These are phyloP conservation scores for Lepiota subincarnata DNA, from an alignment of 768 basidiomycete species.

Conservation along the genomic window DNA sequence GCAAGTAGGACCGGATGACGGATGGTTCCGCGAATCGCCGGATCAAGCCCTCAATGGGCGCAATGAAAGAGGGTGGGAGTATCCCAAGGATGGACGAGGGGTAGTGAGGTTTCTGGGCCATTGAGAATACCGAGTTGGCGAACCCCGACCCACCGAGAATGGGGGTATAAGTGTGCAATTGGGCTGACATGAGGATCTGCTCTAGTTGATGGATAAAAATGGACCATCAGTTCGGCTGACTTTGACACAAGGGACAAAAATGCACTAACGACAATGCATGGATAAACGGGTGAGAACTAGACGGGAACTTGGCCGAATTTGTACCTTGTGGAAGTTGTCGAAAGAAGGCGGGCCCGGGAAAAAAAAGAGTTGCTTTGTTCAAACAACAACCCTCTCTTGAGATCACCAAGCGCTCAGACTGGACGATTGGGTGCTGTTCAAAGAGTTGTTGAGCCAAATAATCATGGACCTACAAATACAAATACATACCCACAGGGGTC, in stretches of 20 bases:
- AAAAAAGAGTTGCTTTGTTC: not conserved
- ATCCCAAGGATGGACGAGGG: not conserved
- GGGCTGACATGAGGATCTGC: not conserved
- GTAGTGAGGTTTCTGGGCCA: constrained; percentile 5
- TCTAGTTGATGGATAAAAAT: constrained; percentile 4
- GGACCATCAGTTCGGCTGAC: not conserved
- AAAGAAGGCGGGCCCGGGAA: no score
- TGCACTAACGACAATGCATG: constrained; percentile 1
- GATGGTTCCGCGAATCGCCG: constrained; percentile 7
- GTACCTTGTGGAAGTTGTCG: no score
- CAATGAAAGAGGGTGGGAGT: constrained; percentile 4
- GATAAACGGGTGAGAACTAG: not conserved
- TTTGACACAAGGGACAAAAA: not conserved
- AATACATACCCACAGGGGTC: constrained; percentile 30
- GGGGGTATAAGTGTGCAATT: constrained; percentile 5
- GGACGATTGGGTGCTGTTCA: constrained; percentile 18
- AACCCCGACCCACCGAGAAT: not conserved
- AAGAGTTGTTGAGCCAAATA: constrained; percentile 34
- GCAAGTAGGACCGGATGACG: constrained; percentile 5
- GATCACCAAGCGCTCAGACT: not conserved
- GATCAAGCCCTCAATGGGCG: constrained; percentile 3
- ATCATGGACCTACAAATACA: constrained; percentile 31
- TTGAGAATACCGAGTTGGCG: not conserved
- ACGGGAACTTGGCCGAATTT: no score
- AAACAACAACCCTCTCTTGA: not conserved